Evolutionary conservation across 1,139 yeast genomes (phyloP).

Genomic region (Blastobotrys aristatus): DNA sequence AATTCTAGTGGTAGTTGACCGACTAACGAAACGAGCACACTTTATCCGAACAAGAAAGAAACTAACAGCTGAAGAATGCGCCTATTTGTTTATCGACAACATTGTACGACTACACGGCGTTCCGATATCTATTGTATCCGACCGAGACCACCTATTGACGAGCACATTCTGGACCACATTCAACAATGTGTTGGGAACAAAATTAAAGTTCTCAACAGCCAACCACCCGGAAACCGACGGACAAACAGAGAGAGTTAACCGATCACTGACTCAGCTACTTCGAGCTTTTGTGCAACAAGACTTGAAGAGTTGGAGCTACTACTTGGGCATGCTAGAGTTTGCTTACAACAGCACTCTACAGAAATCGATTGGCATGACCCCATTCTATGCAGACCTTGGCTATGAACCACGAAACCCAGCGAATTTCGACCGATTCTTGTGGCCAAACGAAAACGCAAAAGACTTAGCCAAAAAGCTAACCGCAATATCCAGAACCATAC

Average conservation of each 20-base stretch:
- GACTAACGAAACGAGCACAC: conserved; percentile 5
- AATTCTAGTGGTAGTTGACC: conserved; percentile 3
- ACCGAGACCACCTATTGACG: background rate
- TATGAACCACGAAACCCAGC: background rate
- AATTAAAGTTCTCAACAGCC: conserved; percentile 2
- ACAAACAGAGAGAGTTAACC: conserved; percentile 4
- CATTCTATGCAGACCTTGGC: conserved; percentile 1
- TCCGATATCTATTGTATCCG: conserved; percentile 7
- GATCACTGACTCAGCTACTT: background rate
- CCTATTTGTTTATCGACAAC: background rate
- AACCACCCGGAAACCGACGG: conserved; percentile 10
- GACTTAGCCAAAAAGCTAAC: background rate
- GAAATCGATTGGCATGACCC: conserved; percentile 1
- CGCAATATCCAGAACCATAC: background rate
- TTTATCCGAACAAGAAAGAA: background rate
- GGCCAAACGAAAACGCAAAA: background rate
- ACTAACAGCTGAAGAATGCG: background rate
- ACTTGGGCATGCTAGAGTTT: background rate
- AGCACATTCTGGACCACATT: background rate
- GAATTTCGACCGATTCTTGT: background rate
- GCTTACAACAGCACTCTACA: conserved; percentile 1
- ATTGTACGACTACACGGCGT: conserved; percentile 4
- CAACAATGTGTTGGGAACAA: background rate
- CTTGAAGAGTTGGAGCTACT: background rate
- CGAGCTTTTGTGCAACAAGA: background rate